Evolutionary conservation across 2,329 filamentous ascomycete species (phyloP).

Genomic region (Colletotrichum theobromicola): DNA sequence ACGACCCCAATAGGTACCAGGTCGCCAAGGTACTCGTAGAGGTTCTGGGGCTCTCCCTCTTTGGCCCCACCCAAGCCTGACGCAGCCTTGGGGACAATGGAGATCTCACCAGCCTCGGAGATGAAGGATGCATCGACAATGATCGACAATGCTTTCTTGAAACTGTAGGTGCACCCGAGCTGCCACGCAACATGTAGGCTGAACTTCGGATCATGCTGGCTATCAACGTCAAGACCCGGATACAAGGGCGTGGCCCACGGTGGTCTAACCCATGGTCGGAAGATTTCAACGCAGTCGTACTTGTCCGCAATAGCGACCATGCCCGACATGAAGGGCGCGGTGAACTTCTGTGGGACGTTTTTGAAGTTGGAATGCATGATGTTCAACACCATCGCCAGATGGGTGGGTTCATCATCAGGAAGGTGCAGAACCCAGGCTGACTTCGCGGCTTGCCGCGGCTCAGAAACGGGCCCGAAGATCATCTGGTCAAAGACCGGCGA

Average conservation of each 20-base stretch:
- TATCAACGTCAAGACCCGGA: no score
- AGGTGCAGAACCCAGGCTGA: conserved; percentile 30
- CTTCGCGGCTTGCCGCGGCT: conserved; percentile 22
- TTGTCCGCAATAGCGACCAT: conserved; percentile 32
- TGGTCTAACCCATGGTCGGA: no score
- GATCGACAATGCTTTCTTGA: neutral
- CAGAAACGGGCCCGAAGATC: conserved; percentile 29
- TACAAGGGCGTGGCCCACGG: no score
- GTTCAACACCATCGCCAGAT: conserved; percentile 30
- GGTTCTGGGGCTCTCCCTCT: no score
- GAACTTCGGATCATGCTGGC: no score
- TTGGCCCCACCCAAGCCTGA: no score
- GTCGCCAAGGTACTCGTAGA: neutral
- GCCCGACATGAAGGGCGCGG: conserved; percentile 27
- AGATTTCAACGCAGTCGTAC: conserved; percentile 27
- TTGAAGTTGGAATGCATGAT: conserved; percentile 33
- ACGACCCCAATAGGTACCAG: neutral
- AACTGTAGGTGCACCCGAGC: neutral
- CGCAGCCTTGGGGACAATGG: no score
- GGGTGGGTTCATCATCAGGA: conserved; percentile 31
- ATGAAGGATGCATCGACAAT: neutral
- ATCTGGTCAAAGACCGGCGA: conserved; percentile 31
- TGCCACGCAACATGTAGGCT: neutral
- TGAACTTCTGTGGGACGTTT: conserved; percentile 23
- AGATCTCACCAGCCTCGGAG: neutral